Conservation (phyloP, 2,329 filamentous ascomycete species). For the Herpomyces periplanetae region DNA sequence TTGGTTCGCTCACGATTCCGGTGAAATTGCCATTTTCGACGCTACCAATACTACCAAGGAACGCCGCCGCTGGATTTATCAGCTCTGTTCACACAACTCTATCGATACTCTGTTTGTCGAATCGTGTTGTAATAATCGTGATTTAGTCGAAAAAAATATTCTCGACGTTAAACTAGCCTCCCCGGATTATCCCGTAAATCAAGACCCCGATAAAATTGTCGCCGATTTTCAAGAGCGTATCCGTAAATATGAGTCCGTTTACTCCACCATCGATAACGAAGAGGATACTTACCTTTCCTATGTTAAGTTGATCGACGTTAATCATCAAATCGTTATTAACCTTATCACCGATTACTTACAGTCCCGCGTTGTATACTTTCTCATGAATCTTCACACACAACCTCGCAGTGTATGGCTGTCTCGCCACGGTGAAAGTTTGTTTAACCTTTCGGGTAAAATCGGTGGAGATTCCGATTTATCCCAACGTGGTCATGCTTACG, state of each 20-base stretch:
- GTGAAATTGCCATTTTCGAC: slow-evolving; percentile 68
- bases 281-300: slow-evolving; percentile 67
- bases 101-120: slow-evolving; percentile 86
- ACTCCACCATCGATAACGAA: slow-evolving; percentile 63
- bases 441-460: slow-evolving; percentile 60
- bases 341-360: slow-evolving; percentile 85
- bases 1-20: slow-evolving; percentile 41
- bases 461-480: slow-evolving; percentile 70
- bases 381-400: slow-evolving; percentile 94
- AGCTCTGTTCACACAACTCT: slow-evolving; percentile 29
- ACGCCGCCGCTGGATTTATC: slow-evolving; percentile 58
- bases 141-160: slow-evolving; percentile 91
- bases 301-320: slow-evolving; percentile 85
- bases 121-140: slow-evolving; percentile 80
- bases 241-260: slow-evolving; percentile 83
- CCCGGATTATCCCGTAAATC: slow-evolving; percentile 67
- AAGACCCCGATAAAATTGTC: slow-evolving; percentile 67
- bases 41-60: slow-evolving; percentile 84
- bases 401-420: slow-evolving; percentile 88
- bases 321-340: slow-evolving; percentile 89
- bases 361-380: slow-evolving; percentile 79
- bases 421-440: slow-evolving; percentile 76
- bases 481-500: slow-evolving; percentile 49
- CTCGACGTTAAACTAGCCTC: slow-evolving; percentile 86
- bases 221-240: slow-evolving; percentile 77